Evolutionary conservation across 371 early-diverging fungal species (phyloP).

Genomic region (Apophysomyces sp.): DNA sequence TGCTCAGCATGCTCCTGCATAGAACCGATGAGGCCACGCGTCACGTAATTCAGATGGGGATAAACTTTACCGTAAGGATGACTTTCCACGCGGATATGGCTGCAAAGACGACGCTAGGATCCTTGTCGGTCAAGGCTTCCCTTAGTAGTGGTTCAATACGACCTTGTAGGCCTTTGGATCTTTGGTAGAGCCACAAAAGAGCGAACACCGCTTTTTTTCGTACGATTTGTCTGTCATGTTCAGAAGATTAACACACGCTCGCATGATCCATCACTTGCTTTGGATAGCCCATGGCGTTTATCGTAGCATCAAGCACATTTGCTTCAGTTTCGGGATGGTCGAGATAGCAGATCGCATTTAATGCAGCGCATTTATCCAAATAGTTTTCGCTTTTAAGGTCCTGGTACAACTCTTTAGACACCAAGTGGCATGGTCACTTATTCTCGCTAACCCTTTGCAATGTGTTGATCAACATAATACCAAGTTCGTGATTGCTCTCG

Average conservation of each 20-base stretch:
- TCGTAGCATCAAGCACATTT: constrained; percentile 27
- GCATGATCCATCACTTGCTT: constrained; percentile 24
- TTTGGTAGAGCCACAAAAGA: constrained; percentile 30
- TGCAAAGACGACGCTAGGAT: constrained; percentile 46
- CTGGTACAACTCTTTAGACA: constrained; percentile 4
- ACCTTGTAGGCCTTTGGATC: constrained; percentile 16
- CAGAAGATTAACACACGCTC: not conserved
- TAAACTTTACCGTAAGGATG: constrained; percentile 20
- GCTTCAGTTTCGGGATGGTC: constrained; percentile 38
- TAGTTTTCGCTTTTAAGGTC: constrained; percentile 43
- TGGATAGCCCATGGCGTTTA: constrained; percentile 27
- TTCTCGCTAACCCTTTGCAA: constrained; percentile 45
- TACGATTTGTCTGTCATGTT: constrained; percentile 36
- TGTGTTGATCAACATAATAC: constrained; percentile 55
- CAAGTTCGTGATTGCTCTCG: constrained; percentile 35
- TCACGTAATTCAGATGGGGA: not conserved
- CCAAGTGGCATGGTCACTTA: not conserved
- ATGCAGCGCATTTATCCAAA: constrained; percentile 40
- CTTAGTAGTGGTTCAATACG: constrained; percentile 34
- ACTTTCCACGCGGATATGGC: constrained; percentile 38
- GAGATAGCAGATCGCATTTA: constrained; percentile 42
- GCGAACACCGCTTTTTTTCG: constrained; percentile 45
- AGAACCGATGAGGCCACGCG: not conserved
- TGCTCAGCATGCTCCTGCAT: constrained; percentile 23
- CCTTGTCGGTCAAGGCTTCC: constrained; percentile 40